Conservation (phyloP, 352 stramenopile species). For the Phytophthora boehmeriae region DNA sequence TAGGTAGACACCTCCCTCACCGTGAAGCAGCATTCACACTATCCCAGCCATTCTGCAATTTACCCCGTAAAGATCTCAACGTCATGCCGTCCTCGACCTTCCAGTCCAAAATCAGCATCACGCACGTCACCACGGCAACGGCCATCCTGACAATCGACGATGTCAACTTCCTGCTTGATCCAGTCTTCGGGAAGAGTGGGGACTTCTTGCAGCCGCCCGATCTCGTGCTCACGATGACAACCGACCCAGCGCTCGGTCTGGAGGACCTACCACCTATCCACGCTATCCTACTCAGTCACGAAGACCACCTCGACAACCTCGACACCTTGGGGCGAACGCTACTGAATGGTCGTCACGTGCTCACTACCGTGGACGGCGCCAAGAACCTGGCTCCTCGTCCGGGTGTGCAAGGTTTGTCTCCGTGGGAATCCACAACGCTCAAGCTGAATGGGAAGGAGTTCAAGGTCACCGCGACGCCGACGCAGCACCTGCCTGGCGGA, state of each 20-base stretch:
- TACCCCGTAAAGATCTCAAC: background rate
- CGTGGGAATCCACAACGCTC: conserved; percentile 36
- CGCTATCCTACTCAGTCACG: conserved; percentile 41
- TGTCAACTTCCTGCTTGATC: conserved; percentile 50
- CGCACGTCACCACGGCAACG: conserved; percentile 43
- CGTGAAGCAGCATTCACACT: too few relatives aligned
- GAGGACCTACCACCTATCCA: conserved; percentile 38
- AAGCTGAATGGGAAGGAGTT: conserved; percentile 41
- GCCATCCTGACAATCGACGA: conserved; percentile 45
- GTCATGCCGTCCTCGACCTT: conserved; percentile 26
- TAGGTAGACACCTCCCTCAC: too few relatives aligned
- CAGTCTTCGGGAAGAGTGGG: conserved; percentile 27
- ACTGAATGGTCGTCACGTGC: conserved; percentile 41
- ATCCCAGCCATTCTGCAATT: background rate
- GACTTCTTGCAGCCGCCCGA: conserved; percentile 8
- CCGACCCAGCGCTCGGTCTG: conserved; percentile 28
- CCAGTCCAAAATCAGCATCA: conserved; percentile 42
- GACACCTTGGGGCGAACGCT: conserved; percentile 38
- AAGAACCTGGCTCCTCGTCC: conserved; percentile 45
- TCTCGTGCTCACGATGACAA: conserved; percentile 18
- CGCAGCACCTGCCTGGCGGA: conserved; percentile 35
- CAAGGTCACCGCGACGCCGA: conserved; percentile 48
- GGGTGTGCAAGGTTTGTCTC: conserved; percentile 34
- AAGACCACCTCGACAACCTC: conserved; percentile 53
- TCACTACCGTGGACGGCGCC: conserved; percentile 42